Evolutionary conservation across 1,139 yeast species (phyloP).

Genomic region (Candida glucosophila): DNA sequence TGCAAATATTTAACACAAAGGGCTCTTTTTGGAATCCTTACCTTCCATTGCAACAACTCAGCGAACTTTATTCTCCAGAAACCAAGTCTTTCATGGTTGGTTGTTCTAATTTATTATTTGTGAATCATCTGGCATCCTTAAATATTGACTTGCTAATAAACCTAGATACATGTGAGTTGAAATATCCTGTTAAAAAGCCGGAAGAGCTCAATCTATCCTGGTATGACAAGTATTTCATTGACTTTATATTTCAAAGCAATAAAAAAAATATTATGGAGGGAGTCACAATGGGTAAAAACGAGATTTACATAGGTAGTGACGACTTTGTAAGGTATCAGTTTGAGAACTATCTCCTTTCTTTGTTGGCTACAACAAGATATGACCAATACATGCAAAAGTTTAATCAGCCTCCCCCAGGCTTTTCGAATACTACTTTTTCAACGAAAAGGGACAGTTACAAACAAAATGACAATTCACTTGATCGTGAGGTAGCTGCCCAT

Average conservation of each 20-base stretch:
- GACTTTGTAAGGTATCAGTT: conserved; percentile 82
- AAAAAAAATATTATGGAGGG: conserved; percentile 3
- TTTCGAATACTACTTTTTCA: conserved; percentile 10
- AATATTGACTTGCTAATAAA: conserved; percentile 39
- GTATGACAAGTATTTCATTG: conserved; percentile 71
- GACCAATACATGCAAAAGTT: conserved; percentile 46
- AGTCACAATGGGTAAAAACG: conserved; percentile 7
- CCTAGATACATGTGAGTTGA: conserved; percentile 25
- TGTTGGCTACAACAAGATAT: conserved; percentile 66
- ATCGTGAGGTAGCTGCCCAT: conserved; percentile 3
- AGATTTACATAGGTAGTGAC: conserved; percentile 59
- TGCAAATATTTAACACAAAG: conserved; percentile 70
- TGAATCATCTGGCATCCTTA: conserved; percentile 55
- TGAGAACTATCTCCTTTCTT: conserved; percentile 79
- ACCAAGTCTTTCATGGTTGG: conserved; percentile 73
- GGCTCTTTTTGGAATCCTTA: conserved; percentile 92
- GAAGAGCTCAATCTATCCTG: conserved; percentile 45
- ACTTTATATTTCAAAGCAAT: conserved; percentile 20
- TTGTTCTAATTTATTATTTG: conserved; percentile 73
- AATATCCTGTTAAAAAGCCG: conserved; percentile 39
- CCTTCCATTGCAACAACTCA: conserved; percentile 83
- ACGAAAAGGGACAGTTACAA: background rate
- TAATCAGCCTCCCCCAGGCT: conserved; percentile 37
- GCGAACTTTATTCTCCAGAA: conserved; percentile 51
- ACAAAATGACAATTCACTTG: background rate